Evolutionary conservation across 495 filamentous ascomycete genomes (phyloP), one percentile per base, ranked within the genome.

Genomic region (Xylaria venustula): DNA sequence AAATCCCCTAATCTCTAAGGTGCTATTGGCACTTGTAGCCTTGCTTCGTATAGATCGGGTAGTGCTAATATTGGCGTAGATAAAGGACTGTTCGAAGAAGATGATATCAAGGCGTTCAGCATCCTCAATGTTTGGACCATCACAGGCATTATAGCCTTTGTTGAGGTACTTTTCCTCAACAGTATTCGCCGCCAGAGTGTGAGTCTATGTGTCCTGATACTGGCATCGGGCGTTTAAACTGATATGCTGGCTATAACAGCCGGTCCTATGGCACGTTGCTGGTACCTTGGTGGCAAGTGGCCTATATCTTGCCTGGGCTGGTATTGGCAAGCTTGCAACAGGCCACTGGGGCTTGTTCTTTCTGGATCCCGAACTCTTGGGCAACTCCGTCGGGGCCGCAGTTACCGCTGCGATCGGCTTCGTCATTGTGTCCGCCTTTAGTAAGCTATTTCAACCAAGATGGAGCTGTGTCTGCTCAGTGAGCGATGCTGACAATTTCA

Each of bases 131-230:
- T 81, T 22, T 80, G 71, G 65, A 67, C 48, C 3, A 53, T 79
- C 48, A 77, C 75, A 17, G 68, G 76, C 2, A 28, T 77, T 0
- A 71, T 83, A 46, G 79, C 77, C 12, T 26, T 79, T 9, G 37
- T 79, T 37, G 83, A 84, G 65, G 71, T 83, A 0, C 30, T 75
- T 20, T 64, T 75, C 30, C 72, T 83, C 52, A 81, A 79, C 61
- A 80, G 77, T 66, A 79, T 83, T 62, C 78, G 70, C 37, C 76
- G 77, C 51, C 78, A 73, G 60, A 72, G 69, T 30, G 82, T 83
- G 64, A 60, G 57, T 60, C 6, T 32, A 26, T 9, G 34, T 2
- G 8, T 15, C 2, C 1, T 23, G 32, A 19, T 23, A 17, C 32
- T 12, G 12, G 30, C 0, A 2, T 28, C 40, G n/a, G 7, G 11